Conservation (phyloP, 2,329 filamentous ascomycete species). For the Stagonosporopsis vannaccii region DNA sequence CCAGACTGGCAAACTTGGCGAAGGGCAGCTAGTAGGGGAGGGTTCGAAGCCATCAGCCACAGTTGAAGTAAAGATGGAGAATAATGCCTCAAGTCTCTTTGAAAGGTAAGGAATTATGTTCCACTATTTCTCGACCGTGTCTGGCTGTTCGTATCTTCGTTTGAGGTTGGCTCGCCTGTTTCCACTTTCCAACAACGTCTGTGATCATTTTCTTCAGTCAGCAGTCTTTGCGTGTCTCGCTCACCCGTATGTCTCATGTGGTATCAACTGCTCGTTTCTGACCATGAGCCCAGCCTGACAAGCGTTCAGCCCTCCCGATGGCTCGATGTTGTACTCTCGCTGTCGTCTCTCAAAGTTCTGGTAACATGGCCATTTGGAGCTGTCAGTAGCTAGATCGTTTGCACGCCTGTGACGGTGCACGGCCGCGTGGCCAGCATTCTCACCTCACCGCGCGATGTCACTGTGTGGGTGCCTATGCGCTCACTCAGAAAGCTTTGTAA, state of each 20-base stretch:
- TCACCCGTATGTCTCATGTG: not conserved
- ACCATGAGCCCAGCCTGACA: not conserved
- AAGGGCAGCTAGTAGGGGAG: too few species aligned
- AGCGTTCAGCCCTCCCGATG: not conserved
- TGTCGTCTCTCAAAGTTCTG: too few species aligned
- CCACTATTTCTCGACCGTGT: too few species aligned
- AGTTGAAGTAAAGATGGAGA: too few species aligned
- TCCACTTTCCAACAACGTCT: too few species aligned
- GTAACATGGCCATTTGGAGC: not conserved
- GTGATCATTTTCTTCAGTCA: not conserved
- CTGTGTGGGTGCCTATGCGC: not conserved
- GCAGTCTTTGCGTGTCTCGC: not conserved
- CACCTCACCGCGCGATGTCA: constrained; percentile 10
- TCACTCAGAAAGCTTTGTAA: not conserved
- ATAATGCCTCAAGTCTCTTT: too few species aligned
- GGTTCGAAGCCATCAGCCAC: too few species aligned
- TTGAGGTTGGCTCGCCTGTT: not conserved
- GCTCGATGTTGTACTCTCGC: not conserved
- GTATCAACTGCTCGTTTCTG: not conserved
- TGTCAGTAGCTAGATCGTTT: not conserved
- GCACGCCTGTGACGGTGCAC: not conserved
- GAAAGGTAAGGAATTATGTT: too few species aligned
- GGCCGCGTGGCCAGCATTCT: not conserved
- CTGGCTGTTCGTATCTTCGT: not conserved
- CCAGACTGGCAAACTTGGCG: too few species aligned